A percentile compares a stretch with the other conserved stretches of the same genome.
These are phyloP conservation scores for Trichosphaerium sp. DNA, from an alignment of 78 protist species.

Conservation along the genomic window DNA sequence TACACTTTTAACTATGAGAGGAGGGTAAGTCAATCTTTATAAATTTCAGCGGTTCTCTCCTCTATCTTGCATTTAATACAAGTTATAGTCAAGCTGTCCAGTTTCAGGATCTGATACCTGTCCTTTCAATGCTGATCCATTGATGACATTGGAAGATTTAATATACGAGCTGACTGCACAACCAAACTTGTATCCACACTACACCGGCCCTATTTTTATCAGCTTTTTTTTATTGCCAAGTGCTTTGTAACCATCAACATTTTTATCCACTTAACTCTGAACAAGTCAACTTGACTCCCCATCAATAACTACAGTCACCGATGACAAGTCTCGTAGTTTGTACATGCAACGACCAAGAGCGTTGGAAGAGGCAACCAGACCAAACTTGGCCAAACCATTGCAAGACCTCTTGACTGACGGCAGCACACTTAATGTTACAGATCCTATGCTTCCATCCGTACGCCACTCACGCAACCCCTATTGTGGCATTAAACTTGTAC, in stretches of 20 bases:
- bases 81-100: neutral
- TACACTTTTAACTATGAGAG: constrained; percentile 61
- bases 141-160: neutral
- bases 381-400: constrained; percentile 48
- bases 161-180: constrained; percentile 23
- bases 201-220: neutral
- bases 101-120: neutral
- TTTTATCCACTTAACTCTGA: neutral
- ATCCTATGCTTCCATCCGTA: too few relatives aligned
- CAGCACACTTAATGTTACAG: constrained; percentile 37
- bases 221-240: neutral
- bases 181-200: neutral
- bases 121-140: neutral
- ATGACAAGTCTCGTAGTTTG: constrained; percentile 32
- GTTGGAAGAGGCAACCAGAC: constrained; percentile 30
- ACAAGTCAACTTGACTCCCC: neutral
- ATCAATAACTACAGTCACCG: constrained; percentile 6
- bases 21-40: constrained; percentile 60
- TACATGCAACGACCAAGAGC: constrained; percentile 44
- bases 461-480: too few relatives aligned
- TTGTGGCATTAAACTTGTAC: too few relatives aligned
- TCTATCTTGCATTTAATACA: neutral
- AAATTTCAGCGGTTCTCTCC: neutral
- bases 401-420: constrained; percentile 14
- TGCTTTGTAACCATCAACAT: neutral